Conservation (phyloP, 495 filamentous ascomycete genomes). For the Penicillium paradoxum region DNA sequence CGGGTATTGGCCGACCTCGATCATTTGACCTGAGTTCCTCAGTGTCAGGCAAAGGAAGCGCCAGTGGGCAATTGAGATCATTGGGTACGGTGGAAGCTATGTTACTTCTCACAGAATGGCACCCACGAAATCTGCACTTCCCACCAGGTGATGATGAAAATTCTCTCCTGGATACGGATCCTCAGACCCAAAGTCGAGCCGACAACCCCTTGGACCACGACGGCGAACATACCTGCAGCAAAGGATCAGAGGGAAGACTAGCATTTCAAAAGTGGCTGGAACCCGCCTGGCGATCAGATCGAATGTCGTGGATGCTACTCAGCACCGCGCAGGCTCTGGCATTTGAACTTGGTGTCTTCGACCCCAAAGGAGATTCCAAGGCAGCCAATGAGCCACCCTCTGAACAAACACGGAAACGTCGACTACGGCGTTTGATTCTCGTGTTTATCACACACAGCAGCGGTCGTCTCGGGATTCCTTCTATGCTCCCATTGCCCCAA, state of each 20-base stretch:
- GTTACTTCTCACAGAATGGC: conserved; percentile 93
- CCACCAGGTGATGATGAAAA: conserved; percentile 79
- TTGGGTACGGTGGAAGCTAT: conserved; percentile 91
- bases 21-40: conserved; percentile 56
- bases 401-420: conserved; percentile 71
- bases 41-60: conserved; percentile 44
- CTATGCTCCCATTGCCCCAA: conserved; percentile 70
- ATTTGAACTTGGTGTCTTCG: conserved; percentile 93
- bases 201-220: conserved; percentile 37
- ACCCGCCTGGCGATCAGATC: conserved; percentile 91
- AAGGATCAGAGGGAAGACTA: conserved; percentile 47
- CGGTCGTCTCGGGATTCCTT: conserved; percentile 87
- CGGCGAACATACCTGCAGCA: conserved; percentile 24
- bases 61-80: conserved; percentile 75
- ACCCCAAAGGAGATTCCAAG: conserved; percentile 59
- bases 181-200: conserved; percentile 31
- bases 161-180: conserved; percentile 50
- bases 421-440: conserved; percentile 77
- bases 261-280: conserved; percentile 93
- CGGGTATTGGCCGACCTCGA: conserved; percentile 63
- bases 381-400: conserved; percentile 47
- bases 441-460: conserved; percentile 89
- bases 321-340: conserved; percentile 84
- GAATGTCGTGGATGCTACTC: conserved; percentile 98
- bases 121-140: conserved; percentile 91